Evolutionary conservation across 768 basidiomycete genomes (phyloP).

Genomic region (Candolleomyces aberdarensis): DNA sequence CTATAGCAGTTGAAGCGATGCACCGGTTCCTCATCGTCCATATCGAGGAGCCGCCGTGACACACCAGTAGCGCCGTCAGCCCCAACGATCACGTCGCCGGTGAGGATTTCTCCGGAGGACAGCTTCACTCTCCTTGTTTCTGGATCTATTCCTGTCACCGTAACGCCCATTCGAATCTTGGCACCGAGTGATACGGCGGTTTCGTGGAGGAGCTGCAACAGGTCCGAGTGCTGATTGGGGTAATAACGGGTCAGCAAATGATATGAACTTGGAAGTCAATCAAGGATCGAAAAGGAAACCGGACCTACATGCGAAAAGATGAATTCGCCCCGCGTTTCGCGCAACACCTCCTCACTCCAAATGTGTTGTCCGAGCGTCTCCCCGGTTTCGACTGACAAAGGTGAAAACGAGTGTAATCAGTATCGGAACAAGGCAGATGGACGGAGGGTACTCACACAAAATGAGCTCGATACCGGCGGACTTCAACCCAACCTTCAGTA

Average conservation of each 20-base stretch:
- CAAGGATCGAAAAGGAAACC: neutral
- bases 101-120: slow-evolving; percentile 38
- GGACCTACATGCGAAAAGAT: slow-evolving; percentile 34
- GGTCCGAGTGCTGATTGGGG: slow-evolving; percentile 42
- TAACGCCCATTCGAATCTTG: slow-evolving; percentile 31
- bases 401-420: slow-evolving; percentile 6
- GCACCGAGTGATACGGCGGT: slow-evolving; percentile 45
- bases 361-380: slow-evolving; percentile 43
- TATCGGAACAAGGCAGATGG: neutral
- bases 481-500: slow-evolving; percentile 16
- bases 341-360: slow-evolving; percentile 53
- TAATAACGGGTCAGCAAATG: neutral
- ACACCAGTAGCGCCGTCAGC: slow-evolving; percentile 50
- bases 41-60: slow-evolving; percentile 27
- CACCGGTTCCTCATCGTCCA: slow-evolving; percentile 22
- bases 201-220: slow-evolving; percentile 47
- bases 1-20: slow-evolving; percentile 39
- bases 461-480: slow-evolving; percentile 22
- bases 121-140: slow-evolving; percentile 28
- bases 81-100: slow-evolving; percentile 52
- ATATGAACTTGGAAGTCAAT: neutral
- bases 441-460: slow-evolving; percentile 11
- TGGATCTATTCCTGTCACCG: slow-evolving; percentile 27
- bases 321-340: slow-evolving; percentile 40
- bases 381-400: slow-evolving; percentile 44